Percentiles rank a stretch among this genome's conserved stretches.
These are phyloP conservation scores for Metschnikowia peoriensis DNA, from an alignment of 805 yeast genomes.

Conservation along the genomic window DNA sequence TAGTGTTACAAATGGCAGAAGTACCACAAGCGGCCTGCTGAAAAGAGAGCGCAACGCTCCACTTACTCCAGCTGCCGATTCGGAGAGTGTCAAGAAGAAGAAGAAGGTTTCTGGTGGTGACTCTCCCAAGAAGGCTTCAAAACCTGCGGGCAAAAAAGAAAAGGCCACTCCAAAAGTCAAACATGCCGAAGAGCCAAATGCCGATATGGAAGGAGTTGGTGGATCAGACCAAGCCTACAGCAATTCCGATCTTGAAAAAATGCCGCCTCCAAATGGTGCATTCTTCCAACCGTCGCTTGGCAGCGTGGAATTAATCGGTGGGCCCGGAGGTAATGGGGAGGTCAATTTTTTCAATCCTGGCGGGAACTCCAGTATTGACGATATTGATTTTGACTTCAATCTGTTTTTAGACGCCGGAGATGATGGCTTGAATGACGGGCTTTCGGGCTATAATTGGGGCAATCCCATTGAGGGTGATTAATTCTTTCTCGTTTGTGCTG, in stretches of 20 bases:
- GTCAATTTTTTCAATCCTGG: constrained; percentile 23
- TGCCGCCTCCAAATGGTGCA: constrained; percentile 27
- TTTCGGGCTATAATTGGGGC: constrained; percentile 41
- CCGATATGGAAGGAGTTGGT: background rate
- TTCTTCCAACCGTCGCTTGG: constrained; percentile 21
- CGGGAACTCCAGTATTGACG: constrained; percentile 33
- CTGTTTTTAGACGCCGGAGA: constrained; percentile 39
- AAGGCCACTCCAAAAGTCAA: constrained; percentile 23
- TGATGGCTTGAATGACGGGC: constrained; percentile 31
- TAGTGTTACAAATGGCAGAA: constrained; percentile 5
- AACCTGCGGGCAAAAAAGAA: constrained; percentile 25
- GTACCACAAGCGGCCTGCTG: constrained; percentile 20
- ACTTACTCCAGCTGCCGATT: constrained; percentile 42
- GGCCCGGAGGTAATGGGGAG: constrained; percentile 17
- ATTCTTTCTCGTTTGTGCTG: background rate
- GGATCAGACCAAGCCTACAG: background rate
- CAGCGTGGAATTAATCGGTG: constrained; percentile 32
- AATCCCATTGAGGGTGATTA: constrained; percentile 24
- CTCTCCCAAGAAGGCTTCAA: constrained; percentile 31
- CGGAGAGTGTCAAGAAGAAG: constrained; percentile 31
- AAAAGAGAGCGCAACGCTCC: constrained; percentile 41
- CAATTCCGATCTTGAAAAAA: constrained; percentile 4
- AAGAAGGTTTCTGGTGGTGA: constrained; percentile 25
- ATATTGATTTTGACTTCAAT: constrained; percentile 44
- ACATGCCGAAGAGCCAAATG: constrained; percentile 18